Base-by-base conservation (phyloP, 2,329 filamentous ascomycete genomes). In the Lachnellula hyalina region DNA sequence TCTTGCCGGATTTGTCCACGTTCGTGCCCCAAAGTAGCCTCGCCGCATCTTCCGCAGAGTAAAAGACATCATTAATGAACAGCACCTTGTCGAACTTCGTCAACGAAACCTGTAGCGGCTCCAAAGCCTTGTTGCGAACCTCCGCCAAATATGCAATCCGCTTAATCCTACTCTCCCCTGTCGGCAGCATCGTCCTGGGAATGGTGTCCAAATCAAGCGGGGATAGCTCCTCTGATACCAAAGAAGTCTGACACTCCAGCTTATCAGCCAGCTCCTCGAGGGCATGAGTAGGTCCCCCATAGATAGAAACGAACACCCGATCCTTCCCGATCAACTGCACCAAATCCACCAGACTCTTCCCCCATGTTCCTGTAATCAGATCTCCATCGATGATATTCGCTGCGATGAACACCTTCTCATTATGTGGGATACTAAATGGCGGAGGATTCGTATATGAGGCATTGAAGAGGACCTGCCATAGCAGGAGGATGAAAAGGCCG, bases 141-240 rank as follows among this genome's bases (percentile, higher is more conserved):
- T 86, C 82, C 12, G 88, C 85, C 19, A 91, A 75, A 69, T 86
- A 90, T 32, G 84, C 80, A 44, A 91, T 84, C n/a, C 88, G 80
- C 69, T 89, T 89, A 38, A 86, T 75, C n/a, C 83, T 79, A 41
- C 74, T 73, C 40, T 79, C 76, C 0, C 86, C 86, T 54, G 80
- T 81, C 2, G 85, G 84, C 36, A 89, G 73, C 2, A 74, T 79
- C 46, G 88, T 73, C 52, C 80, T 81, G 5, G 81, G 80, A 1
- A 90, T 74, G 1, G 72, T 70, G n/a, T 72, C 69, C 41, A 84
- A 66, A 55, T 84, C 74, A 44, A 90, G 69, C 17, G 65, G 63
- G 2, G 70, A 60, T 11, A 83, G 76, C 42, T 81, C 72, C 50
- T 85, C 85, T 47, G 76, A 79, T 6, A 87, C 75, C 51, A 90